Base-by-base conservation (phyloP, 345 rosid species). In the Clausena lansium region DNA sequence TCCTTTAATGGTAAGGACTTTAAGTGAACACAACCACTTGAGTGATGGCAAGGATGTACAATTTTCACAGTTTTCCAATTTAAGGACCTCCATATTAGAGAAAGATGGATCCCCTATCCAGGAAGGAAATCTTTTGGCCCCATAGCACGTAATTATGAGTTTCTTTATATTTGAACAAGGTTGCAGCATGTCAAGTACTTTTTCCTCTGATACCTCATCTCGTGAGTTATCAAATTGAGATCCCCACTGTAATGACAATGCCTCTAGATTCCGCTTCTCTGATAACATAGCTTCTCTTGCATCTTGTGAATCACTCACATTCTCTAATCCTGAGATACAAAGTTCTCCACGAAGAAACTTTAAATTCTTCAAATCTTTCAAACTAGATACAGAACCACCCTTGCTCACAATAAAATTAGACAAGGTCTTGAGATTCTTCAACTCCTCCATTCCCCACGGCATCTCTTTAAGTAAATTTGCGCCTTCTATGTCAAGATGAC, bases 391-490 rank as follows among this genome's bases (percentile, higher is more conserved):
- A 0, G 27, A 4, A 0, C 7, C 20, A 7, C 11, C 70, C 60
- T 80, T 41, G 20, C 81, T 79, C 39, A 86, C 78, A 33, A 82
- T 30, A 28, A 82, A 84, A 36, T 78, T 70, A 24, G 81, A 33
- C 28, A 82, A 52, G 3, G 58, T 65, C 7, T 28, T 72, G 35
- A 86, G 82, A 70, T 60, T 27, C 9, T 33, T 76, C 22, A 82
- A 52, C 5, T 67, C 47, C 13, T 61, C 58, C 39, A 86, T 64
- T 61, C 72, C 64, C 0, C 22, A 7, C 0, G 83, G 85, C 80
- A 84, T 82, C 74, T 73, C 71, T 75, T 54, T 24, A 1, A 86
- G 57, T 4, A 2, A 39, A 27, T 15, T 32, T 38, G 81, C 72
- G 33, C n/a, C 74, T 17, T 67, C 41, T 35, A 78, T 70, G 71